Evolutionary conservation across 139 green algal species (phyloP).

Genomic region (Coelastrella sp.): DNA sequence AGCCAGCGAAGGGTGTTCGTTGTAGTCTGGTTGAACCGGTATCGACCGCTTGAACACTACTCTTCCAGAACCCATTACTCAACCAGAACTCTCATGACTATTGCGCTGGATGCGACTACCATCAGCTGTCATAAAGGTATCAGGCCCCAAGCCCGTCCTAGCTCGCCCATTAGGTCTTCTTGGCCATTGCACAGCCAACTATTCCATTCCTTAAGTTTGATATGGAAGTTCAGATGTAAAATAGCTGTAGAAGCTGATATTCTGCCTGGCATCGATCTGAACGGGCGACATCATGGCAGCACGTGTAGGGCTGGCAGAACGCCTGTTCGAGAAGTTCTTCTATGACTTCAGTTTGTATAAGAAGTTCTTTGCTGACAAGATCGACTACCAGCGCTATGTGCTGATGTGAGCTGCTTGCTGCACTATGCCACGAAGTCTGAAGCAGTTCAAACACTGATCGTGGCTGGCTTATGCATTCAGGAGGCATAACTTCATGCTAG

Average conservation of each 20-base stretch:
- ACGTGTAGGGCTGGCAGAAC: constrained; percentile 6
- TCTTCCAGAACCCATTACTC: too few species aligned
- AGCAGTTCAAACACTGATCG: background rate
- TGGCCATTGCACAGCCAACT: too few species aligned
- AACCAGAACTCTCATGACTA: too few species aligned
- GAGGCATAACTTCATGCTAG: constrained; percentile 45
- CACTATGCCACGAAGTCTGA: too few species aligned
- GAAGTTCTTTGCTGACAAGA: constrained; percentile 21
- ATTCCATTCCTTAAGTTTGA: too few species aligned
- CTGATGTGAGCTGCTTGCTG: constrained; percentile 12
- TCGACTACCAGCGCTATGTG: constrained; percentile 47
- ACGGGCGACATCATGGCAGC: constrained; percentile 33
- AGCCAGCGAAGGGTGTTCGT: too few species aligned
- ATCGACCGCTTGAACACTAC: too few species aligned
- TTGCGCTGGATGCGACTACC: too few species aligned
- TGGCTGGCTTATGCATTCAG: background rate
- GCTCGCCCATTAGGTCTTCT: too few species aligned
- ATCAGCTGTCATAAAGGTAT: too few species aligned
- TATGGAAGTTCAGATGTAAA: background rate
- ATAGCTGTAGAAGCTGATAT: background rate
- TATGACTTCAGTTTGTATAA: constrained; percentile 50
- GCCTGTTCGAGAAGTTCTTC: constrained; percentile 46
- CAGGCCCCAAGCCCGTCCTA: too few species aligned
- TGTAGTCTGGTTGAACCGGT: too few species aligned
- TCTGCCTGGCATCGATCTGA: background rate